Evolutionary conservation across 2,329 filamentous ascomycete species (phyloP).

Genomic region (Hypomyces perniciosus): DNA sequence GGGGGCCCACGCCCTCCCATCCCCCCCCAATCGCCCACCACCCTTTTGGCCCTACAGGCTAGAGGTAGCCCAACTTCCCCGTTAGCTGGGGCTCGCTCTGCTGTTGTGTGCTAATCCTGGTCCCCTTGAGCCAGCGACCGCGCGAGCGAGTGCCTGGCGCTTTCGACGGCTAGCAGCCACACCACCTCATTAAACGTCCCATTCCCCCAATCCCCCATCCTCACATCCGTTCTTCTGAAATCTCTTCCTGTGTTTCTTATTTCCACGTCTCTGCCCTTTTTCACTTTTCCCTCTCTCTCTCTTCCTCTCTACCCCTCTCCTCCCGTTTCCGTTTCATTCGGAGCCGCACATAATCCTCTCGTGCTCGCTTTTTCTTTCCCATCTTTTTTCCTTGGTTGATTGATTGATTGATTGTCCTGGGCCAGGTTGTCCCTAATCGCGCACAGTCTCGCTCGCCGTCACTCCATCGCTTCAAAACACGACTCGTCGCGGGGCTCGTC

Average conservation of each 20-base stretch:
- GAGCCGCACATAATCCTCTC: conserved; percentile 25
- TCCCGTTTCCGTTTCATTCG: conserved; percentile 19
- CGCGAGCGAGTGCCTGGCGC: conserved; percentile 1
- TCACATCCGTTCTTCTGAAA: conserved; percentile 24
- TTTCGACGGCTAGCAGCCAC: conserved; percentile 7
- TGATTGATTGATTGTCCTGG: conserved; percentile 2
- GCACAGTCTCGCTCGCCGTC: conserved; percentile 7
- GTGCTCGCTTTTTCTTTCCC: conserved; percentile 20
- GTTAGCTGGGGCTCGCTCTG: no score
- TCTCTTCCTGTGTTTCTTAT: conserved; percentile 25
- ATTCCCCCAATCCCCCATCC: conserved; percentile 24
- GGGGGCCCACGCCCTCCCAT: no score
- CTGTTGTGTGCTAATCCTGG: no score
- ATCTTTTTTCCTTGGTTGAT: not conserved
- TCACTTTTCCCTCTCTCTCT: conserved; percentile 21
- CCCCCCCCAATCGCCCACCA: no score
- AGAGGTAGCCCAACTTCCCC: no score
- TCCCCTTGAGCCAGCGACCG: not conserved
- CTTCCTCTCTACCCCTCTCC: conserved; percentile 12
- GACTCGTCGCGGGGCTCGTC: conserved; percentile 19
- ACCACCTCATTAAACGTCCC: conserved; percentile 30
- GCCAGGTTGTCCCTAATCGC: conserved; percentile 14
- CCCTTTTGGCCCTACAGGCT: no score
- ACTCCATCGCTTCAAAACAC: conserved; percentile 4
- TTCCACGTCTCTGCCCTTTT: conserved; percentile 19